Evolutionary conservation across 768 basidiomycete species (phyloP), one percentile per base, ranked within the genome.

Genomic region (Fomitopsis pulvina): DNA sequence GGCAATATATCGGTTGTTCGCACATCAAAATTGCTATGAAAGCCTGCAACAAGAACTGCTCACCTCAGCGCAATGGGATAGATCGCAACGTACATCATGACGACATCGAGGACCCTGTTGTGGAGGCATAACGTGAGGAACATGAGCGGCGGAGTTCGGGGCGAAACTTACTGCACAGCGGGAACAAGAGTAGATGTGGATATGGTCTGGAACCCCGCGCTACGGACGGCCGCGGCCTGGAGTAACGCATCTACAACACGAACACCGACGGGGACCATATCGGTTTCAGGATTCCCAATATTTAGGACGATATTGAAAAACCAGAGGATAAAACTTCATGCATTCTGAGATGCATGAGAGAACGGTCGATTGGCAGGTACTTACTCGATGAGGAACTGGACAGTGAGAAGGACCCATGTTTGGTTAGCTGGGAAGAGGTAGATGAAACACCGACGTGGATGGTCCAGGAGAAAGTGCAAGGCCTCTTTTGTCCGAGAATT

Each of bases 31-130:
- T 40, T 2, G 18, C 14, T 8, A 14, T n/a, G n/a, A 48, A 16
- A 49, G n/a, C 27, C 29, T 51, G 16, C 22, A 12, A 9, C 18
- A 7, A 10, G 18, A 38, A 2, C 22, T n/a, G 21, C 38, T 0
- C 44, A 83, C 85, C 85, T 88, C 81, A 89, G 74, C 0, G 86
- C 85, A 58, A 89, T 85, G 6, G 87, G 85, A 63, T 85, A 86
- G 53, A 86, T 76, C 52, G 81, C 81, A 53, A 90, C 81, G 61
- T 88, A 92, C 92, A 94, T 97, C 92, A 92, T 93, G 59, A 92
- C 77, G 1, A 89, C 81, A 61, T 85, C 93, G 30, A 94, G 66
- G 0, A 94, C 87, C 62, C 87, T 90, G 55, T n/a, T n/a, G n/a
- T n/a, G n/a, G 12, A 26, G 6, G 39, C 1, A 38, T 21, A 5